These are phyloP conservation scores for Talaromyces albobiverticillius DNA, from an alignment of 2,329 filamentous ascomycete species.

Conservation along the genomic window DNA sequence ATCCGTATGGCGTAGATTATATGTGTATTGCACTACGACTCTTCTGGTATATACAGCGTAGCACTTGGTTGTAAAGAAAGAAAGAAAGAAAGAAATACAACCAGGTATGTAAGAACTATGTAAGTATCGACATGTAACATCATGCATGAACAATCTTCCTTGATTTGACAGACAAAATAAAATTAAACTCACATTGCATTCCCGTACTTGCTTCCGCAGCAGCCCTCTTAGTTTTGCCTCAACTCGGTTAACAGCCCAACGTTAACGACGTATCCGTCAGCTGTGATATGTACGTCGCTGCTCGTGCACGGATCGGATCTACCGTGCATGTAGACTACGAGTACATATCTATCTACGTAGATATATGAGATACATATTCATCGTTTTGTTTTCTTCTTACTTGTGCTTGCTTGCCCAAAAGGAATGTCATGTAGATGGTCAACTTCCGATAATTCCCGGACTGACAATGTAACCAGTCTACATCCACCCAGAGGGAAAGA, in stretches of 20 bases:
- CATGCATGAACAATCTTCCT: slow-evolving; percentile 1
- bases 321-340: background rate
- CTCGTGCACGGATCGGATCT: background rate
- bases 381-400: no score
- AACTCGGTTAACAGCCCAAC: background rate
- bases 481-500: background rate
- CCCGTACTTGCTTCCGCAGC: slow-evolving; percentile 15
- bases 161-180: slow-evolving; percentile 10
- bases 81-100: no score
- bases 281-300: background rate
- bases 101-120: no score
- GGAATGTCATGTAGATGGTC: no score
- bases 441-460: background rate
- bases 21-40: no score
- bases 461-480: background rate
- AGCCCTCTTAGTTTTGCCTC: background rate
- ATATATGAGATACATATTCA: no score
- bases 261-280: background rate
- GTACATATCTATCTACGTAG: no score
- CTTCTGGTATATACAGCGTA: no score
- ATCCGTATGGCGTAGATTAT: no score
- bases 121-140: background rate
- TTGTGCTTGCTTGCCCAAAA: no score
- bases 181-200: slow-evolving; percentile 23
- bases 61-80: no score